These are phyloP conservation scores for Chrysoporthe cubensis DNA, from an alignment of 2,329 filamentous ascomycete species.

Conservation along the genomic window DNA sequence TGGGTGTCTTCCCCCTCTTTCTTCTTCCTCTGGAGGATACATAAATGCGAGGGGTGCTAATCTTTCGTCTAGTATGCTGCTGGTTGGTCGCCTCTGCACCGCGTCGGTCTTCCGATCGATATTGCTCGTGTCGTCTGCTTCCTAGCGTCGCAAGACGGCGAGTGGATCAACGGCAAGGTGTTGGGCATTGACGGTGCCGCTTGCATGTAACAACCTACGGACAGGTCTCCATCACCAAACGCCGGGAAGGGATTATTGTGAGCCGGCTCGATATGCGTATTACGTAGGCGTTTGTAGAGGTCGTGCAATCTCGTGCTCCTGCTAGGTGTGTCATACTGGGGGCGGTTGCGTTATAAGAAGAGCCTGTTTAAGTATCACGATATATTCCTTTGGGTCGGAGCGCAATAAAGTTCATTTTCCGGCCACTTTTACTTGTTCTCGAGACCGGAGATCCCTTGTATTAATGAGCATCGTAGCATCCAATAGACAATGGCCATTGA, in stretches of 20 bases:
- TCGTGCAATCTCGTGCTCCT: background rate
- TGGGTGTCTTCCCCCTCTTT: conserved; percentile 30
- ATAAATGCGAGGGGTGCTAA: background rate
- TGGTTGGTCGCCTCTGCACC: conserved; percentile 66
- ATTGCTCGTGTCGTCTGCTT: conserved; percentile 68
- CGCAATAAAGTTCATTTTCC: too few species aligned
- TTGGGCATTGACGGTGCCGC: conserved; percentile 42
- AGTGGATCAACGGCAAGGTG: conserved; percentile 52
- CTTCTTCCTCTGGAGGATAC: background rate
- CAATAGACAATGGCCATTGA: too few species aligned
- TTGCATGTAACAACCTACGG: conserved; percentile 35
- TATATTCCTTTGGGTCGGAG: background rate
- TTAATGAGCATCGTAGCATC: too few species aligned
- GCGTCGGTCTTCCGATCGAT: conserved; percentile 69
- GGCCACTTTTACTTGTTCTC: too few species aligned
- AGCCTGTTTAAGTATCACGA: background rate
- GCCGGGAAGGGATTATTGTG: background rate
- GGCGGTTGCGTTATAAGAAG: background rate
- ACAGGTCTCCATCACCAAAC: too few species aligned
- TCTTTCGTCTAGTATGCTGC: conserved; percentile 54
- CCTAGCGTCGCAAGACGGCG: conserved; percentile 51
- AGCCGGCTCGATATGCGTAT: background rate
- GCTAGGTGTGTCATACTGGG: background rate
- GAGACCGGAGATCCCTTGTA: too few species aligned
- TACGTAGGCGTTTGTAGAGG: too few species aligned